Percentiles rank a stretch among this genome's conserved stretches.
Evolutionary conservation across 345 rosid species (phyloP).

Genomic region (Iberis pinnata): DNA sequence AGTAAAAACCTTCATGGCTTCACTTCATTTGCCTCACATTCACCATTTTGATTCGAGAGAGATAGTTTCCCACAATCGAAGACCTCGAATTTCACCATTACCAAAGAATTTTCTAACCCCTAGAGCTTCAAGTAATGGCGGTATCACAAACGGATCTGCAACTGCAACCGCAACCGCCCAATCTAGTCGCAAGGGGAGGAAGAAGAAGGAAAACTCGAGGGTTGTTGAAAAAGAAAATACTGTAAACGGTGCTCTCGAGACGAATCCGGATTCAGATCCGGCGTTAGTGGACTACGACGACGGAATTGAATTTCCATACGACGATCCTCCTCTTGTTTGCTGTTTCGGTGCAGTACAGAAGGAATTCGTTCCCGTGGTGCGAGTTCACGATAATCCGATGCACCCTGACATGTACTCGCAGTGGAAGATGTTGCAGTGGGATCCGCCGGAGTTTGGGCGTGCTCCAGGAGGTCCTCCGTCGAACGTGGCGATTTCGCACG

Average conservation of each 20-base stretch:
- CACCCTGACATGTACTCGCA: slow-evolving; percentile 80
- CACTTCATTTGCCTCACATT: slow-evolving; percentile 47
- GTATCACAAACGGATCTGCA: slow-evolving; percentile 34
- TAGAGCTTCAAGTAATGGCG: slow-evolving; percentile 37
- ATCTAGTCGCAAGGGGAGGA: slow-evolving; percentile 58
- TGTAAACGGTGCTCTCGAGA: slow-evolving; percentile 17
- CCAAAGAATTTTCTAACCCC: neutral
- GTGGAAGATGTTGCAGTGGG: slow-evolving; percentile 96
- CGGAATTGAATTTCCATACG: slow-evolving; percentile 62
- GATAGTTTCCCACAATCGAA: neutral
- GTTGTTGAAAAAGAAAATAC: slow-evolving; percentile 21
- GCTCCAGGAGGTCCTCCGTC: slow-evolving; percentile 86
- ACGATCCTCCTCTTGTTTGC: slow-evolving; percentile 74
- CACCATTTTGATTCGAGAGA: slow-evolving; percentile 15
- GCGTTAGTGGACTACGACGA: slow-evolving; percentile 54
- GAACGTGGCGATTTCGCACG: slow-evolving; percentile 81
- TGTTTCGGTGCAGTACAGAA: slow-evolving; percentile 79
- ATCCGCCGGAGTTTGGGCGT: slow-evolving; percentile 79
- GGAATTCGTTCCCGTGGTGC: slow-evolving; percentile 78
- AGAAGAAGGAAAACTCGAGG: slow-evolving; percentile 36
- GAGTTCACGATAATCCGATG: slow-evolving; percentile 69
- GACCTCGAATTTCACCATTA: neutral
- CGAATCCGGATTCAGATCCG: slow-evolving; percentile 18
- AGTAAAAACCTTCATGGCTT: slow-evolving; percentile 41
- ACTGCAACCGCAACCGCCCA: slow-evolving; percentile 40